Conservation (phyloP, 1,139 yeast genomes). For the Debaryomyces sp. region DNA sequence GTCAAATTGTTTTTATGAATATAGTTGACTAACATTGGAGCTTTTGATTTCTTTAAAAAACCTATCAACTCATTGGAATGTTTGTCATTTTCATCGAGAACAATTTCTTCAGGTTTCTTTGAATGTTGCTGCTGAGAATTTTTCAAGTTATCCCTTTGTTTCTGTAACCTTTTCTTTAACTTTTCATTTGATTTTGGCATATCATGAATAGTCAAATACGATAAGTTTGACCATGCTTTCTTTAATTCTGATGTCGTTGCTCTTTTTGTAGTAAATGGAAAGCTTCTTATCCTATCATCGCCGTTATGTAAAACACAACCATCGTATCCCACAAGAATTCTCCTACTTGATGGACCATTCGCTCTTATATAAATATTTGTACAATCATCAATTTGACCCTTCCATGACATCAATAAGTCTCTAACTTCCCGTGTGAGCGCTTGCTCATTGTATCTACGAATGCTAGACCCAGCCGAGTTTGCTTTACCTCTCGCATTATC, state of each 20-base stretch:
- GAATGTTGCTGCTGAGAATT: constrained; percentile 21
- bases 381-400: constrained; percentile 56
- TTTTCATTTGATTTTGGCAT: constrained; percentile 51
- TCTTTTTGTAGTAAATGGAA: constrained; percentile 89
- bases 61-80: constrained; percentile 61
- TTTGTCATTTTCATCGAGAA: constrained; percentile 37
- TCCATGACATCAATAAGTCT: constrained; percentile 70
- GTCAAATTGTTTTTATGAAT: constrained; percentile 60
- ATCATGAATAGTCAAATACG: constrained; percentile 60
- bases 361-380: constrained; percentile 81
- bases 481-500: constrained; percentile 95
- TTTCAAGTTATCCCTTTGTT: constrained; percentile 23
- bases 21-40: constrained; percentile 70
- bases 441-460: constrained; percentile 88
- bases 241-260: constrained; percentile 85
- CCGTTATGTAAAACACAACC: constrained; percentile 49
- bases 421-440: constrained; percentile 79
- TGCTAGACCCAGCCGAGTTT: constrained; percentile 90
- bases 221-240: constrained; percentile 79
- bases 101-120: constrained; percentile 24
- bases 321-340: constrained; percentile 67
- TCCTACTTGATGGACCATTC: constrained; percentile 69
- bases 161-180: constrained; percentile 25
- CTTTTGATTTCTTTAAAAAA: constrained; percentile 71
- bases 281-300: constrained; percentile 62